Percentiles rank a stretch among this genome's conserved stretches.
Evolutionary conservation across 176 grass and related monocot genomes (phyloP).

Genomic region (Aegilops tauschii): DNA sequence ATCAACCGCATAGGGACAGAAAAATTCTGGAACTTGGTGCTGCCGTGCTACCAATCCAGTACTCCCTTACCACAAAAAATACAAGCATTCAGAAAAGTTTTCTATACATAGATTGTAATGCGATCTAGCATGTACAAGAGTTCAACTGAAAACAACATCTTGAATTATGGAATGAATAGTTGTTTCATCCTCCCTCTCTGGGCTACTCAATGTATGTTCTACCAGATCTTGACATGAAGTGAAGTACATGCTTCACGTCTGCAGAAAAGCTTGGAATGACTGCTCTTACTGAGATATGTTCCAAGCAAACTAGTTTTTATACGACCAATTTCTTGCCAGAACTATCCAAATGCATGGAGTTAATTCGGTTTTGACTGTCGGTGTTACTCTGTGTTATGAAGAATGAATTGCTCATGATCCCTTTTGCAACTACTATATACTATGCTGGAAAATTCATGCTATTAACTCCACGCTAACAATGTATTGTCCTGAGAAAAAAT

Average conservation of each 20-base stretch:
- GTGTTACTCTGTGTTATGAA: not conserved
- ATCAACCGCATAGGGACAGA: not conserved
- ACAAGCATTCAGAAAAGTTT: too few species aligned
- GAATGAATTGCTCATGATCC: not conserved
- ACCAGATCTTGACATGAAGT: conserved; percentile 69
- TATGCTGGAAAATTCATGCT: not conserved
- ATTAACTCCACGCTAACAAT: not conserved
- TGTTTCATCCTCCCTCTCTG: too few species aligned
- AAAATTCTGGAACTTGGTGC: too few species aligned
- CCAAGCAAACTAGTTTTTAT: not conserved
- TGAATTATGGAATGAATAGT: too few species aligned
- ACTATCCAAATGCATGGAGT: not conserved
- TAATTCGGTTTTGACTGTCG: not conserved
- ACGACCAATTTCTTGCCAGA: not conserved
- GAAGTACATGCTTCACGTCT: conserved; percentile 52
- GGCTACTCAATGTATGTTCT: conserved; percentile 30
- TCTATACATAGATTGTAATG: too few species aligned
- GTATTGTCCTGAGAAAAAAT: not conserved
- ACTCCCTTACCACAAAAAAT: too few species aligned
- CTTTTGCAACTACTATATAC: not conserved
- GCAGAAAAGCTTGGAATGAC: conserved; percentile 63
- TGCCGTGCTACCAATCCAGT: too few species aligned
- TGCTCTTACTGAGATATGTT: conserved; percentile 61
- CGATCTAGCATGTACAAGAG: too few species aligned
- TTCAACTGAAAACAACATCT: too few species aligned